Evolutionary conservation across 2,329 filamentous ascomycete genomes (phyloP).

Genomic region (Aaosphaeria arxii): DNA sequence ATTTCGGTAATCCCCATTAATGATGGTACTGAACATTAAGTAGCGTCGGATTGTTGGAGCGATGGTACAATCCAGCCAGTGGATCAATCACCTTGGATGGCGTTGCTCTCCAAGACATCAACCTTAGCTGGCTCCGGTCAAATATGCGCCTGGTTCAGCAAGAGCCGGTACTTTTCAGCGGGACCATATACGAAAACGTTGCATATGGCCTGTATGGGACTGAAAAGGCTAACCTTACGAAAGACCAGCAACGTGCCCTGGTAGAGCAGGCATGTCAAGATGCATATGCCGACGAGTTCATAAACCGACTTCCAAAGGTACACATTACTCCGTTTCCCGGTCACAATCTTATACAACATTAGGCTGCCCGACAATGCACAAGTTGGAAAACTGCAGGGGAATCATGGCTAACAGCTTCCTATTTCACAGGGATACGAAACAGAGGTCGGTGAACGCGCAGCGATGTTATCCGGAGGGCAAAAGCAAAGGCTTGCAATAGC

Average conservation of each 20-base stretch:
- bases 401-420: too few species aligned
- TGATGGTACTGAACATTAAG: constrained; percentile 54
- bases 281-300: constrained; percentile 94
- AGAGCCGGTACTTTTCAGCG: constrained; percentile 85
- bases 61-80: constrained; percentile 34
- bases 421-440: constrained; percentile 76
- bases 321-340: constrained; percentile 15
- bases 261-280: constrained; percentile 79
- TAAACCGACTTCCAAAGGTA: constrained; percentile 56
- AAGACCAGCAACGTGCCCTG: constrained; percentile 64
- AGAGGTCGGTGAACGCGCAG: constrained; percentile 87
- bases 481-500: constrained; percentile 96
- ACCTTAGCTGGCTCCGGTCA: constrained; percentile 85
- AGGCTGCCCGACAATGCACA: too few species aligned
- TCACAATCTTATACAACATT: constrained; percentile 2
- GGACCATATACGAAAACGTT: constrained; percentile 86
- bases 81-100: constrained; percentile 30
- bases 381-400: too few species aligned
- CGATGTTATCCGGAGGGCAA: constrained; percentile 87
- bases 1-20: too few species aligned
- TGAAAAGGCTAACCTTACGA: constrained; percentile 52
- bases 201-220: constrained; percentile 71
- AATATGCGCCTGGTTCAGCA: constrained; percentile 90
- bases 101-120: constrained; percentile 71
- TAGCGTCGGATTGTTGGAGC: constrained; percentile 61